Evolutionary conservation across 2,329 filamentous ascomycete genomes (phyloP).

Genomic region (Nectriaceae sp.): DNA sequence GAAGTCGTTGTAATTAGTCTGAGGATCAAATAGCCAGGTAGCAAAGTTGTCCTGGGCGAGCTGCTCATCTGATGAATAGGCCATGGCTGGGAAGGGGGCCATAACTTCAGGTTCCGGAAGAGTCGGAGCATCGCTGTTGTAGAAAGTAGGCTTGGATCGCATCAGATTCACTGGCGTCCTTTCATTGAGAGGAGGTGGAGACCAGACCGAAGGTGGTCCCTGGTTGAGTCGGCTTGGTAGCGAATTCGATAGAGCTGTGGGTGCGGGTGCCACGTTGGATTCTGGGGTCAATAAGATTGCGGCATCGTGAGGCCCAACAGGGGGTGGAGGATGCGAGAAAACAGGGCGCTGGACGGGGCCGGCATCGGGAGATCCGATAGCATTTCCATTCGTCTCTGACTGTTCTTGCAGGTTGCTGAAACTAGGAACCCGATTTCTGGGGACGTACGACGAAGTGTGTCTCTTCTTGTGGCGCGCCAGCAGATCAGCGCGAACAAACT

Average conservation of each 20-base stretch:
- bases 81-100: conserved; percentile 27
- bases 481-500: conserved; percentile 78
- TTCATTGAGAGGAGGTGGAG: conserved; percentile 37
- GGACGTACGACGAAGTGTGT: conserved; percentile 57
- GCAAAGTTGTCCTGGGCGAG: conserved; percentile 48
- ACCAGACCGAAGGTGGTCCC: conserved; percentile 11
- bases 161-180: conserved; percentile 36
- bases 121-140: conserved; percentile 30
- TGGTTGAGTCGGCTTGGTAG: conserved; percentile 20
- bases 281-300: conserved; percentile 23
- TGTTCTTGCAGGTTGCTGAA: conserved; percentile 40
- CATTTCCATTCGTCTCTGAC: conserved; percentile 28
- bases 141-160: conserved; percentile 41
- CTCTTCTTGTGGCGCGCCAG: conserved; percentile 69
- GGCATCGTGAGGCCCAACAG: background rate
- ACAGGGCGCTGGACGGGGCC: background rate
- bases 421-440: conserved; percentile 52
- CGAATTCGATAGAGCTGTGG: conserved; percentile 25
- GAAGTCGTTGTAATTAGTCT: conserved; percentile 44
- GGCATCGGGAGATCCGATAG: background rate
- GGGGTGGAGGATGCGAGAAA: background rate
- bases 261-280: conserved; percentile 32
- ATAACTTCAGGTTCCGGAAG: conserved; percentile 36
- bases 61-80: conserved; percentile 34
- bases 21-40: conserved; percentile 53